A percentile compares a stretch with the other conserved stretches of the same genome.
Conservation (phyloP, 2,329 filamentous ascomycete genomes). For the Helotiales sp. region DNA sequence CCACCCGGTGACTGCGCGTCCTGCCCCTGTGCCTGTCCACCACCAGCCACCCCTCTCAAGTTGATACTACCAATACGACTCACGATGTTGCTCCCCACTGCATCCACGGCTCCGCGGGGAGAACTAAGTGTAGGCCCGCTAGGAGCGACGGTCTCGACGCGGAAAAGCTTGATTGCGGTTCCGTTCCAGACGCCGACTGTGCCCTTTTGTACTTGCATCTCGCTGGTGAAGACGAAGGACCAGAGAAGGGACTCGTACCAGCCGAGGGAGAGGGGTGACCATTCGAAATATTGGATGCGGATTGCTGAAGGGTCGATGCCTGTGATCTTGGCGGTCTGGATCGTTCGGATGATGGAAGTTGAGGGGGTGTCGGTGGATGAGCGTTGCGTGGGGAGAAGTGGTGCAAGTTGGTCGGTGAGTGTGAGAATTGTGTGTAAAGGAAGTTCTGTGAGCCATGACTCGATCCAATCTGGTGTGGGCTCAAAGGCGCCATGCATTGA, state of each 20-base stretch:
- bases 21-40: slow-evolving; percentile 1
- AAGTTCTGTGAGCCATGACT: slow-evolving; percentile 90
- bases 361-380: slow-evolving; percentile 50
- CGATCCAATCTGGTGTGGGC: slow-evolving; percentile 84
- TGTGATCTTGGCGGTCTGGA: slow-evolving; percentile 66
- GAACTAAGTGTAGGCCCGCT: slow-evolving; percentile 81
- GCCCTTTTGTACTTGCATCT: slow-evolving; percentile 85
- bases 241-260: slow-evolving; percentile 97
- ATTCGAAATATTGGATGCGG: slow-evolving; percentile 89
- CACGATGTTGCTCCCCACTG: slow-evolving; percentile 88
- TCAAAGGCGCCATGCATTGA: slow-evolving; percentile 69
- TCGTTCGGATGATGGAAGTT: slow-evolving; percentile 56
- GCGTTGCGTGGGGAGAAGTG: slow-evolving; percentile 56
- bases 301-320: slow-evolving; percentile 77
- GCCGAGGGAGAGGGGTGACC: slow-evolving; percentile 85
- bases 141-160: slow-evolving; percentile 82
- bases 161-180: slow-evolving; percentile 85
- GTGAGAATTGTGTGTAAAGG: slow-evolving; percentile 86
- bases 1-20: slow-evolving; percentile 14
- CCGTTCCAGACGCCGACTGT: slow-evolving; percentile 95
- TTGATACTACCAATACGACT: slow-evolving; percentile 80
- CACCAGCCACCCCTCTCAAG: slow-evolving; percentile 38
- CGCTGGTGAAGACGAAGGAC: slow-evolving; percentile 88
- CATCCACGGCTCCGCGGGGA: slow-evolving; percentile 89
- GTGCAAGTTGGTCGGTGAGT: slow-evolving; percentile 70